These are phyloP conservation scores for Zasmidium cellare DNA, from an alignment of 2,329 filamentous ascomycete species.

Conservation along the genomic window DNA sequence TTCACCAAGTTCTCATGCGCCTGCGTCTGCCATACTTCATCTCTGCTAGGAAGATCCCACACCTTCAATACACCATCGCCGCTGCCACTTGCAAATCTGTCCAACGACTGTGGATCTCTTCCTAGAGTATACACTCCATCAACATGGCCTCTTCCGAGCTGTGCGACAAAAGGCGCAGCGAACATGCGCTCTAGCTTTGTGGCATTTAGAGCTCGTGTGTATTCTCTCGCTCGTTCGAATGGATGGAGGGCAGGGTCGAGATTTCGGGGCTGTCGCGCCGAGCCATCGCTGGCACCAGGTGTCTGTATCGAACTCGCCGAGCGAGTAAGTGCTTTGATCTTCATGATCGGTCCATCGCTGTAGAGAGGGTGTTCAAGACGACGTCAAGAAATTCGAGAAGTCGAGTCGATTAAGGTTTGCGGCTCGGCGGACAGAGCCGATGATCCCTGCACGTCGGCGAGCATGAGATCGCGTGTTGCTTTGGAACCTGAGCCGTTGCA, in stretches of 20 bases:
- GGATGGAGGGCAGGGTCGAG: conserved; percentile 84
- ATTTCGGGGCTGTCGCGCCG: conserved; percentile 66
- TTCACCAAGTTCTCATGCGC: conserved; percentile 95
- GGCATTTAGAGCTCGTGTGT: conserved; percentile 75
- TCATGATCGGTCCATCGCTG: conserved; percentile 31
- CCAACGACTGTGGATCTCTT: conserved; percentile 49
- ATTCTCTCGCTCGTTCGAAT: conserved; percentile 87
- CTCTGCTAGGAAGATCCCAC: conserved; percentile 74
- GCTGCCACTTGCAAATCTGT: conserved; percentile 69
- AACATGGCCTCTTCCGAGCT: conserved; percentile 87
- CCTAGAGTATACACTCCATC: conserved; percentile 66
- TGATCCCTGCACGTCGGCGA: conserved; percentile 9
- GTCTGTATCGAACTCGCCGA: conserved; percentile 65
- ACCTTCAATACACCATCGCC: conserved; percentile 94
- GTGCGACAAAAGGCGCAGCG: conserved; percentile 76
- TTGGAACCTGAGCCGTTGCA: conserved; percentile 3
- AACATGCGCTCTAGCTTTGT: conserved; percentile 95
- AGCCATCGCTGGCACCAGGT: conserved; percentile 59
- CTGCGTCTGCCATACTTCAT: conserved; percentile 73
- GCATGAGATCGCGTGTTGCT: conserved; percentile 2
- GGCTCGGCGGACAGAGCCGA: conserved; percentile 4
- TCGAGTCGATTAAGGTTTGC: conserved; percentile 1
- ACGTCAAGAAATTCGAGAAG: conserved; percentile 8
- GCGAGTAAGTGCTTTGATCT: conserved; percentile 67
- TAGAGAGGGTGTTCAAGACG: conserved; percentile 6